Base-by-base conservation (phyloP, 2,329 filamentous ascomycete species). In the Sclerotinia spermophila region DNA sequence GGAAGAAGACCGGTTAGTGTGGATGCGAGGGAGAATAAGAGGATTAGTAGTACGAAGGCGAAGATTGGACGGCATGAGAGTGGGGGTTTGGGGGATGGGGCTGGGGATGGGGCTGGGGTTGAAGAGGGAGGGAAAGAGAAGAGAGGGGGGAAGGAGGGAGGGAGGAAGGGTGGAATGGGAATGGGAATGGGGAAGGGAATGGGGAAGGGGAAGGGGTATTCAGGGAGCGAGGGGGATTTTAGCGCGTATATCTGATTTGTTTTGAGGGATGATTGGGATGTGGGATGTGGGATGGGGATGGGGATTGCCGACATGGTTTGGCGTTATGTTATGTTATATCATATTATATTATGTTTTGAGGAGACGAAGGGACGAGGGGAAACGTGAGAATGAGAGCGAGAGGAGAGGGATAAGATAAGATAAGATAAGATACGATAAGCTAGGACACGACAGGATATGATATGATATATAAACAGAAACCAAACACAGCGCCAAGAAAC, bases 1-100 rank as follows among this genome's bases (percentile, higher is more conserved):
- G 72, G 56, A 7, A 75, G 72, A 35, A 75, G 76, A 64, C 76
- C 75, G 1, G 45, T 75, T 33, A 78, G 76, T 74, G 71, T 75
- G 38, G 76, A 76, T 74, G 71, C 70, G 27, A 67, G 64, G n/a
- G 53, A 69, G 11, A 68, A 59, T 27, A 70, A 62, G 38, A 71
- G 68, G 44, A 70, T 64, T 60, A 55, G 67, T 38, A 73, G 69
- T 44, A 66, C 72, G 45, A 76, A 72, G 44, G 72, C 58, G 8
- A 71, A 65, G 42, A 73, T 72, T 45, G 68, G 71, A n/a, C 61
- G 69, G 65, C 30, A 72, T 71, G 30, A 70, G 60, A 24, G 62
- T 51, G 35, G 68, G 53, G 59, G 38, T n/a, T 61, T 6, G 58
- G n/a, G 38, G 21, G 24, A 8, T 42, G 42, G n/a, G n/a, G n/a